phyloP scores from a whole-genome alignment of 257 asterid species.

The Petunia secreta region DNA sequence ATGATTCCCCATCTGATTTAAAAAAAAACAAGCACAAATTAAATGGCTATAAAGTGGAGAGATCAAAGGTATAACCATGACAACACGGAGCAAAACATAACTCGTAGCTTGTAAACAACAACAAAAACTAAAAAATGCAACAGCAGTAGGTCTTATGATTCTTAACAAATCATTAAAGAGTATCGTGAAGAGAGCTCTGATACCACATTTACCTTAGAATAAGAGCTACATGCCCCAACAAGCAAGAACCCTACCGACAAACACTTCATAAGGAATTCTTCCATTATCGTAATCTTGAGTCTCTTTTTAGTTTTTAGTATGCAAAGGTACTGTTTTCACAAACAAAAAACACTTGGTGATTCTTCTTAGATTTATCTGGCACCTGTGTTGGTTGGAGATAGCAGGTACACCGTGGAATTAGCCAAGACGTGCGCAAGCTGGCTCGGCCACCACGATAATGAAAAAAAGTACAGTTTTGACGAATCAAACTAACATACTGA shows the following conservation, averaged over 20 bases:
- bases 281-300: neutral
- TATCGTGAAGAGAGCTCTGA: neutral
- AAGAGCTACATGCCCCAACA: neutral
- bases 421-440: too few species aligned
- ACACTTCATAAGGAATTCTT: neutral
- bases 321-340: neutral
- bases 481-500: neutral
- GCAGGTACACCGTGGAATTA: too few species aligned
- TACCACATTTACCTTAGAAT: neutral
- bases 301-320: too few species aligned
- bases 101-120: neutral
- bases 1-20: constrained; percentile 95
- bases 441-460: too few species aligned
- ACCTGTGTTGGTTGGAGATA: too few species aligned
- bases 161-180: neutral
- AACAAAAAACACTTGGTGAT: too few species aligned
- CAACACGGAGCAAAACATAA: neutral
- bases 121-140: neutral
- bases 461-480: neutral
- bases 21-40: constrained; percentile 35
- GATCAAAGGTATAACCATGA: neutral
- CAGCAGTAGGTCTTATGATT: neutral
- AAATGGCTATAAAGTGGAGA: neutral
- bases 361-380: too few species aligned
- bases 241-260: neutral